Conservation (phyloP, 805 yeast species). For the Sporopachydermia lactativora region DNA sequence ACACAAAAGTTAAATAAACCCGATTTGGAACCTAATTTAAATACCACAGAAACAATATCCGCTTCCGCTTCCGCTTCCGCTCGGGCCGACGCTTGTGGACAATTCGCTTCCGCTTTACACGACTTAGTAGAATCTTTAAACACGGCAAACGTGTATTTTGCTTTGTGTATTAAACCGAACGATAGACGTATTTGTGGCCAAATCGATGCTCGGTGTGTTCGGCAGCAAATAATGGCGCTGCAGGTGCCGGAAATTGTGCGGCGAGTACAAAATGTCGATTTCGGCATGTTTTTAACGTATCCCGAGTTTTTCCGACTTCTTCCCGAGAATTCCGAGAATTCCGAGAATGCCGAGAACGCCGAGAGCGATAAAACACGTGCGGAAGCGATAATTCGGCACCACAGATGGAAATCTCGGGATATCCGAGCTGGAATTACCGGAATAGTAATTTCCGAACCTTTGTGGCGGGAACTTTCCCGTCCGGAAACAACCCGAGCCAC, state of each 20-base stretch:
- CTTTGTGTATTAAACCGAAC: conserved; percentile 27
- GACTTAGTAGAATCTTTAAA: conserved; percentile 22
- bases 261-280: conserved; percentile 23
- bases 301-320: conserved; percentile 19
- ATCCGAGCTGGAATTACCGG: conserved; percentile 25
- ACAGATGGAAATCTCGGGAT: conserved; percentile 23
- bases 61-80: too few relatives aligned
- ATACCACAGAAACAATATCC: neutral
- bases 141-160: conserved; percentile 25
- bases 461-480: conserved; percentile 25
- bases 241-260: conserved; percentile 26
- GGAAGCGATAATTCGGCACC: conserved; percentile 14
- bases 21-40: conserved; percentile 1
- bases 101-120: conserved; percentile 21
- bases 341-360: conserved; percentile 2
- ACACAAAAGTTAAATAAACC: conserved; percentile 4
- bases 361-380: conserved; percentile 22
- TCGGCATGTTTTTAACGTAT: conserved; percentile 24
- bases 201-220: conserved; percentile 27
- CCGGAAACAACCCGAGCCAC: conserved; percentile 20
- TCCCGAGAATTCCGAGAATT: conserved; percentile 11
- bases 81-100: conserved; percentile 17
- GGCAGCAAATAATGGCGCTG: conserved; percentile 26
- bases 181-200: conserved; percentile 22
- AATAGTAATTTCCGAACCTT: conserved; percentile 24